Percentiles rank a stretch among this genome's conserved stretches.
These are phyloP conservation scores for Microdochium bolleyi DNA, from an alignment of 2,329 filamentous ascomycete species.

Conservation along the genomic window DNA sequence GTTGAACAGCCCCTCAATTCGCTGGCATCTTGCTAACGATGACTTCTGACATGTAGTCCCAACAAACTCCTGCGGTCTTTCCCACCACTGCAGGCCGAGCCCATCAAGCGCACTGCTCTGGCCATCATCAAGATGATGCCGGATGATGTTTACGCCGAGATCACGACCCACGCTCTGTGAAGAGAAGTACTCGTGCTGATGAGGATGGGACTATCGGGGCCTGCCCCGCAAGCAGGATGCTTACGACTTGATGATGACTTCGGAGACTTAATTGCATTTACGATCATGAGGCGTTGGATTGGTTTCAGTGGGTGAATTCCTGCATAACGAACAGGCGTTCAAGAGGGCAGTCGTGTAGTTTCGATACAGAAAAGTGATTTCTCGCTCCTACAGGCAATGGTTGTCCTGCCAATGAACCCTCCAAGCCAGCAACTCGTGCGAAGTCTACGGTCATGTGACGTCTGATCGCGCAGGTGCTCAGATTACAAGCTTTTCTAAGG, in stretches of 20 bases:
- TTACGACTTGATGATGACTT: background rate
- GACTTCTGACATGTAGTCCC: slow-evolving; percentile 50
- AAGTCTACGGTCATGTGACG: too few species aligned
- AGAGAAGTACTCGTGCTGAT: background rate
- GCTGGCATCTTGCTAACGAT: background rate
- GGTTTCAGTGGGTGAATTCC: too few species aligned
- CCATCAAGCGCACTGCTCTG: slow-evolving; percentile 78
- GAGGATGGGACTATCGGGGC: background rate
- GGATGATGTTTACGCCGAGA: slow-evolving; percentile 81
- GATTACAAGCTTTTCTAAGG: too few species aligned
- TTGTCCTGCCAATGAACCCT: too few species aligned
- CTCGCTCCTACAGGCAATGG: too few species aligned
- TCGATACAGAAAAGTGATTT: too few species aligned
- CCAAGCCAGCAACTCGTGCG: too few species aligned
- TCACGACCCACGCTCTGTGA: slow-evolving; percentile 78
- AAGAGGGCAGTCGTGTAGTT: too few species aligned
- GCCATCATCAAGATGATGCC: slow-evolving; percentile 86
- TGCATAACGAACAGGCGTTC: too few species aligned
- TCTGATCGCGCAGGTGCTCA: too few species aligned
- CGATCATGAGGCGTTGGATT: background rate
- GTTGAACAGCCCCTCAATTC: background rate
- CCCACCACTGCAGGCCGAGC: slow-evolving; percentile 73
- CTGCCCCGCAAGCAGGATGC: background rate
- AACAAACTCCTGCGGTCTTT: slow-evolving; percentile 88
- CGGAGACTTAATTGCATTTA: background rate